Conservation (phyloP, 805 yeast genomes). For the Metschnikowia kofuensis region DNA sequence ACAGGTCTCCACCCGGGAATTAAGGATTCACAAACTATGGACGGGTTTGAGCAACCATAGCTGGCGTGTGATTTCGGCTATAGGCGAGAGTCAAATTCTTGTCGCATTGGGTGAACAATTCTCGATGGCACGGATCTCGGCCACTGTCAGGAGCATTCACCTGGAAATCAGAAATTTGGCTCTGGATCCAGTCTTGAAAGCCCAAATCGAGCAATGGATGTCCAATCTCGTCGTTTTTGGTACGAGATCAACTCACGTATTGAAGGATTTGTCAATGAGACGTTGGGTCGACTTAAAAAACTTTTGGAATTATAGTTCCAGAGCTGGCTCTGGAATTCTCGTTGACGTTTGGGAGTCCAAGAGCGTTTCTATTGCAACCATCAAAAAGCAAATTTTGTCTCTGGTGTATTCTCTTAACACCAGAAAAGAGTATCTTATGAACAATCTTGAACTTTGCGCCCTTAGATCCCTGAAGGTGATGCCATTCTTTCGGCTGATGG, state of each 20-base stretch:
- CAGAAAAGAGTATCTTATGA: no score
- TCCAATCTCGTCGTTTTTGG: not conserved
- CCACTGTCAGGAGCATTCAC: not conserved
- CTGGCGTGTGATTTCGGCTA: not conserved
- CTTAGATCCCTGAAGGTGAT: no score
- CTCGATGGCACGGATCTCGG: not conserved
- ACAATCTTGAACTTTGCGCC: no score
- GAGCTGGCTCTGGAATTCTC: not conserved
- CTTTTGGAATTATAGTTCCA: not conserved
- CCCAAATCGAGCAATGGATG: not conserved
- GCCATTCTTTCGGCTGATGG: not conserved
- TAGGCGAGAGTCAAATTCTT: not conserved
- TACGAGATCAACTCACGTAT: not conserved
- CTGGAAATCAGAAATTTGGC: not conserved
- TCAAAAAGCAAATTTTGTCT: not conserved
- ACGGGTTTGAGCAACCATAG: not conserved
- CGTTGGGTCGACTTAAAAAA: not conserved
- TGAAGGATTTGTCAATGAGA: not conserved
- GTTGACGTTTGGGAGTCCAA: not conserved
- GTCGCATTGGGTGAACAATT: not conserved
- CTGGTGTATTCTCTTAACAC: not conserved
- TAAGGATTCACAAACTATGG: conserved; percentile 1
- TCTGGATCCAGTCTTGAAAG: not conserved
- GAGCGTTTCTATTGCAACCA: not conserved
- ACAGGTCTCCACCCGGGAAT: not conserved